Conservation (phyloP, 2,329 filamentous ascomycete species). For the Alternaria sp. region DNA sequence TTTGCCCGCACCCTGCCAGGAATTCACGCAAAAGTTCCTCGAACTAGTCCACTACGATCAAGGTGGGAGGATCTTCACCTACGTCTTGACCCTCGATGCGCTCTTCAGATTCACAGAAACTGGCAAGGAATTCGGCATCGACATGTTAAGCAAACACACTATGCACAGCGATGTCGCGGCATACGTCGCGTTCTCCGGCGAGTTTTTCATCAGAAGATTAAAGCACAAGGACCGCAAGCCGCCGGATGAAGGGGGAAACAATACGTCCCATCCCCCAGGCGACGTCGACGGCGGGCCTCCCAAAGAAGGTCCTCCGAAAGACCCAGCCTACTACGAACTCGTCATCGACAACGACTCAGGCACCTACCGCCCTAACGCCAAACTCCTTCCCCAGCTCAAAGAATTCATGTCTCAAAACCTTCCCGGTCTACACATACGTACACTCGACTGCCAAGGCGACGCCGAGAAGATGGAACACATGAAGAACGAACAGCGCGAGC, state of each 20-base stretch:
- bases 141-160: constrained; percentile 91
- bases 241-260: constrained; percentile 44
- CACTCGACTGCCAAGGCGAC: constrained; percentile 76
- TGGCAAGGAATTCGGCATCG: constrained; percentile 93
- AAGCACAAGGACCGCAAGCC: constrained; percentile 57
- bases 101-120: constrained; percentile 93
- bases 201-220: constrained; percentile 86
- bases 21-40: constrained; percentile 81
- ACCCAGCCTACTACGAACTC: constrained; percentile 76
- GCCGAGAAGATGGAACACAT: constrained; percentile 76
- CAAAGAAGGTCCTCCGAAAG: constrained; percentile 52
- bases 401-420: constrained; percentile 76
- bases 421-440: constrained; percentile 77
- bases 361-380: constrained; percentile 87
- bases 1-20: constrained; percentile 71
- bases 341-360: constrained; percentile 96
- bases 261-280: constrained; percentile 61
- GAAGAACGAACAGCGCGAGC: constrained; percentile 77
- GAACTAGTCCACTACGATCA: constrained; percentile 87
- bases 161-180: constrained; percentile 95
- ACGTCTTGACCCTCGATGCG: constrained; percentile 87
- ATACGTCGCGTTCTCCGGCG: constrained; percentile 90
- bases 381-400: constrained; percentile 75
- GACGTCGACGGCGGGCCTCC: constrained; percentile 59
- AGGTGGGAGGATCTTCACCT: constrained; percentile 88